These are phyloP conservation scores for Bretschneidera sinensis DNA, from an alignment of 345 rosid genomes.

Conservation along the genomic window DNA sequence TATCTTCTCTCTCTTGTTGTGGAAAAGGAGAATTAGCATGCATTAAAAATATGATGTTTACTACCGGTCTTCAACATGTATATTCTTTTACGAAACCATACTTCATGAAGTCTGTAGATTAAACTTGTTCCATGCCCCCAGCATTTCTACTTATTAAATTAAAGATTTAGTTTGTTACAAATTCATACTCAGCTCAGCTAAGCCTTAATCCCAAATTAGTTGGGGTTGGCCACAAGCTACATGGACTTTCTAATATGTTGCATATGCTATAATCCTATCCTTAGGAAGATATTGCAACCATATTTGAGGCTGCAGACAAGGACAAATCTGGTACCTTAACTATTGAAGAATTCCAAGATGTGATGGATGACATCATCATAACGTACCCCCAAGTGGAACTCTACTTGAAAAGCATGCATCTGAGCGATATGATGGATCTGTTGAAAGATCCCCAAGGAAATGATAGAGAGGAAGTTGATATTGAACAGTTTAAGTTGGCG, in stretches of 20 bases:
- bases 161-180: too few relatives aligned
- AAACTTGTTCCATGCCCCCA: too few relatives aligned
- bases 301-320: constrained; percentile 82
- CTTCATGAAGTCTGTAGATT: not conserved
- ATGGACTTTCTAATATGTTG: not conserved
- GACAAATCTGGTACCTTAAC: constrained; percentile 81
- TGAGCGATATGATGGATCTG: constrained; percentile 50
- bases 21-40: not conserved
- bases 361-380: constrained; percentile 63
- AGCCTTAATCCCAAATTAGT: not conserved
- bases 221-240: not conserved
- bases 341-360: constrained; percentile 63
- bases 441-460: constrained; percentile 70
- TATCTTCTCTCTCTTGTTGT: too few relatives aligned
- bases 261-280: constrained; percentile 1
- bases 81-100: too few relatives aligned
- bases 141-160: too few relatives aligned
- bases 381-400: constrained; percentile 84
- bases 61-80: too few relatives aligned
- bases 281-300: constrained; percentile 64
- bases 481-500: constrained; percentile 68
- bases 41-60: too few relatives aligned
- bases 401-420: constrained; percentile 63
- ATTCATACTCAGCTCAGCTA: not conserved
- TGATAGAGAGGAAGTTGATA: constrained; percentile 52